Base-by-base conservation (phyloP, 257 asterid genomes). In the Ophiorrhiza pumila region DNA sequence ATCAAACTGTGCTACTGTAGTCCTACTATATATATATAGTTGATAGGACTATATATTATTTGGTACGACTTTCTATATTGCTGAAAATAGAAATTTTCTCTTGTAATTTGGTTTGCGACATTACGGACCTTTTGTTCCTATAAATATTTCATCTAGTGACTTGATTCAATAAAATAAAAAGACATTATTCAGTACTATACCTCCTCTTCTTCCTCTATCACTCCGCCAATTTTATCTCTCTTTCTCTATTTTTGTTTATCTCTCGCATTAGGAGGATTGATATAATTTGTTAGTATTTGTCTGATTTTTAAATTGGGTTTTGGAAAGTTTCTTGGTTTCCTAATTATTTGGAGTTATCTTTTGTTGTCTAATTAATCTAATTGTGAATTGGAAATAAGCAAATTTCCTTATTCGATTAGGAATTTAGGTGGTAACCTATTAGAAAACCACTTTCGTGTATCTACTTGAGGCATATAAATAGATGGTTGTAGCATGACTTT, bases 61-160 rank as follows among this genome's bases (percentile, higher is more conserved):
- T 49, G 66, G 69, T 27, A 41, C 71, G 82, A 65, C 75, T 46
- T 63, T 55, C 62, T n/a, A 73, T 56, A 31, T 83, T 74, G 75
- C 77, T 83, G 84, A 83, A 80, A 77, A 72, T 65, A 53, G 70
- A 20, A 71, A 49, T 49, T 62, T 83, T 68, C 65, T 49, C 66
- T 73, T 57, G 74, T 66, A 25, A 65, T 63, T 69, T 64, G 63
- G 32, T 43, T 65, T 23, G 68, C 68, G 69, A 53, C 49, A 55
- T 22, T 9, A 18, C 14, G 25, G 4, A 53, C 31, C 3, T 66
- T 65, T 27, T 74, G 49, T 27, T 41, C 66, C 72, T 39, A 64
- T 20, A n/a, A 12, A 74, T 64, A 58, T 62, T 63, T 18, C 70
- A 32, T 8, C 25, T 35, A 14, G 41, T 15, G 27, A 37, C 69